A percentile compares a stretch with the other conserved stretches of the same genome.
phyloP scores from a whole-genome alignment of 2,329 filamentous ascomycete genomes.

The Claviceps sp. region DNA sequence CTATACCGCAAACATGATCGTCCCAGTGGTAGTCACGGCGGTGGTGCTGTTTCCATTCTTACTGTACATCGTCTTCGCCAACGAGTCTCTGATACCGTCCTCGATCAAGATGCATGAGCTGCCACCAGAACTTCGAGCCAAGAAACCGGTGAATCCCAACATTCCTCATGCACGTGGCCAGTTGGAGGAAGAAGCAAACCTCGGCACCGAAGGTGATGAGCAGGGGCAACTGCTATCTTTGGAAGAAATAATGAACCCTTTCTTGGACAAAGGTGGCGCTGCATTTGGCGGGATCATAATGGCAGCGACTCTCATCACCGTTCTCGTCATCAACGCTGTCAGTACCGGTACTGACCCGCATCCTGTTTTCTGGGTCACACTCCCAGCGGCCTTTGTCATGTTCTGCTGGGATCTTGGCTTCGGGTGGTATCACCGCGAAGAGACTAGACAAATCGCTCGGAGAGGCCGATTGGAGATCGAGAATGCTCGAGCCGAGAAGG shows the following conservation, averaged over 20 bases:
- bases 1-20: slow-evolving; percentile 67
- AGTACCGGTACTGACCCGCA: slow-evolving; percentile 33
- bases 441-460: slow-evolving; percentile 49
- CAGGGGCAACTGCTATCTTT: slow-evolving; percentile 44
- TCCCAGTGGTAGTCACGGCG: slow-evolving; percentile 55
- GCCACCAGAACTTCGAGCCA: slow-evolving; percentile 38
- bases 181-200: slow-evolving; percentile 34
- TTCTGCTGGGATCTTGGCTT: slow-evolving; percentile 52
- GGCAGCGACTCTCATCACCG: slow-evolving; percentile 50
- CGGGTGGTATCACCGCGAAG: slow-evolving; percentile 49
- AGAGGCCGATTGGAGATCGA: slow-evolving; percentile 30
- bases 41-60: slow-evolving; percentile 57
- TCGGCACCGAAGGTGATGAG: slow-evolving; percentile 29
- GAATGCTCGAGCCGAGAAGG: slow-evolving; percentile 8
- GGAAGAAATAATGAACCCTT: slow-evolving; percentile 65
- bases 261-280: slow-evolving; percentile 53
- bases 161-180: slow-evolving; percentile 51
- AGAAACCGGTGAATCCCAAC: slow-evolving; percentile 56
- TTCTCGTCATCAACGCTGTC: slow-evolving; percentile 52
- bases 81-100: slow-evolving; percentile 48
- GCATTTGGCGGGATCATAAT: slow-evolving; percentile 52
- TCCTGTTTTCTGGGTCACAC: slow-evolving; percentile 54
- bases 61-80: slow-evolving; percentile 54
- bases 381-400: slow-evolving; percentile 56
- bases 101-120: slow-evolving; percentile 58